phyloP scores from a whole-genome alignment of 805 yeast genomes.

The Spathaspora arborariae region DNA sequence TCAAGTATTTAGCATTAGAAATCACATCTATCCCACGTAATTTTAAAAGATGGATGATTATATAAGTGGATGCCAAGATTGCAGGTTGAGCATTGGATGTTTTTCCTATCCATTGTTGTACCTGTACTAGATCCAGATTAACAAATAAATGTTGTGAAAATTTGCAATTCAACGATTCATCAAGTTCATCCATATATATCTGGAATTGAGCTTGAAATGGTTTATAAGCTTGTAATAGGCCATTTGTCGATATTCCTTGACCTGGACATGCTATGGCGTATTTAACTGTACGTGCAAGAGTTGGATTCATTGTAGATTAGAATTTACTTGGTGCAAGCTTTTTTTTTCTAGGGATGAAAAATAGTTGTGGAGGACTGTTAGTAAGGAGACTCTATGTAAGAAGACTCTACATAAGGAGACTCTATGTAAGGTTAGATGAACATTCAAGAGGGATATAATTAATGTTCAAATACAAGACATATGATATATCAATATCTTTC shows the following conservation, averaged over 20 bases:
- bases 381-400: too few relatives aligned
- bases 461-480: too few relatives aligned
- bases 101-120: slow-evolving; percentile 18
- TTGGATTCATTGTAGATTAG: neutral
- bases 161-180: slow-evolving; percentile 18
- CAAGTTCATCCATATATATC: slow-evolving; percentile 14
- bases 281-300: neutral
- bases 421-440: too few relatives aligned
- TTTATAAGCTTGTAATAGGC: slow-evolving; percentile 18
- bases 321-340: neutral
- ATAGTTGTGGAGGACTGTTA: too few relatives aligned
- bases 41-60: slow-evolving; percentile 20
- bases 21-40: slow-evolving; percentile 17
- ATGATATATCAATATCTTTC: too few relatives aligned
- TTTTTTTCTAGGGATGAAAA: neutral
- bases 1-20: slow-evolving; percentile 15
- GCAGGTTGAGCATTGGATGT: slow-evolving; percentile 56
- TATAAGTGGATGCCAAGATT: slow-evolving; percentile 39
- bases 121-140: slow-evolving; percentile 9
- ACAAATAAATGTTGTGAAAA: slow-evolving; percentile 17
- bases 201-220: slow-evolving; percentile 10
- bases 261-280: slow-evolving; percentile 34
- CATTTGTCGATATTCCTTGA: slow-evolving; percentile 25
- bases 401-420: too few relatives aligned
- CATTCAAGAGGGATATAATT: too few relatives aligned